Base-by-base conservation (phyloP, 345 rosid species). In the Isatis tinctoria region DNA sequence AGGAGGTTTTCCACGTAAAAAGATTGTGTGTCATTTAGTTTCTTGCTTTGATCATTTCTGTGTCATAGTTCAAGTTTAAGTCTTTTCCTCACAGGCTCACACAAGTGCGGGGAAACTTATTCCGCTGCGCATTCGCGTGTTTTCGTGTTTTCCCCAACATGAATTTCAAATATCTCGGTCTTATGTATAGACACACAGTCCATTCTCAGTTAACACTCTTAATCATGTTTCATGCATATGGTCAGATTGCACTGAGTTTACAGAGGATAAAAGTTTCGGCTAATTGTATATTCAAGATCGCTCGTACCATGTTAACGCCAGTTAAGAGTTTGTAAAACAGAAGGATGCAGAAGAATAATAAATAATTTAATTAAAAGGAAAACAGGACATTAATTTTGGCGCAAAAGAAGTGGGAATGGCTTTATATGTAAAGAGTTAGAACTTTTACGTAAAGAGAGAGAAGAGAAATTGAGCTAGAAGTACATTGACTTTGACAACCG, bases 401-500 rank as follows among this genome's bases (percentile, higher is more conserved):
- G 1, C 11, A 60, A 37, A 60, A 14, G 36, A 60, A 60, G 67
- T 60, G 27, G 53, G 32, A 26, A 49, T 60, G 37, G 18, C 37
- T 47, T 33, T 70, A 41, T 18, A 60, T 49, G 0, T 24, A 54
- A 66, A 67, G 36, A 58, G 54, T 30, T 20, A 30, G 12, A 67
- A 39, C 37, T 49, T 67, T 14, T 67, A 37, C 68, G 30, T 74
- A 67, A 48, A 60, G n/a, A 20, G 30, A 49, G 47, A 10, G 37
- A 39, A 67, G 54, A 30, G 53, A 48, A 53, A 63, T 56, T 20
- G 70, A 63, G 18, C 24, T 52, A 28, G 44, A 62, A 62, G 54
- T 40, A 40, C 63, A 73, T 62, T 52, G 70, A 73, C 70, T 73
- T 63, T 73, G 54, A 52, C 60, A 43, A 53, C 48, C 24, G 10